phyloP scores from a whole-genome alignment of 75 land plant species.

The Selaginella tamariscina region DNA sequence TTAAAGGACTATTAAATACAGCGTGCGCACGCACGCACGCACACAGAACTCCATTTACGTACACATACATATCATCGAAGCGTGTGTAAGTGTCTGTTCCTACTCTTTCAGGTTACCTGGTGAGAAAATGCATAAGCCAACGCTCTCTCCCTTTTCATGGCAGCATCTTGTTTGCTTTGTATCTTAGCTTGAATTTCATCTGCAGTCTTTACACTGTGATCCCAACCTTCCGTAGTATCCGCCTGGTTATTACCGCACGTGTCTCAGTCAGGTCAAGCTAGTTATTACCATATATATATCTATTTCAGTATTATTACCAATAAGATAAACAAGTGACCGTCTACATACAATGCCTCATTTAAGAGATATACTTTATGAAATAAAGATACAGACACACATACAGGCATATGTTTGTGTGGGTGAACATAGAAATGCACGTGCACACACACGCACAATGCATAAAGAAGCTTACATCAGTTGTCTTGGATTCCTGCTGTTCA shows the following conservation, averaged over 20 bases:
- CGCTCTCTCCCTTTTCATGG: conserved; percentile 62
- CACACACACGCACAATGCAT: not conserved
- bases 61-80: too few relatives aligned
- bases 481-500: not conserved
- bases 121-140: conserved; percentile 78
- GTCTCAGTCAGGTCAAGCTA: conserved; percentile 30
- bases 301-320: not conserved
- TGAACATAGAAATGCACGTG: too few relatives aligned
- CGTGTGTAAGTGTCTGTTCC: too few relatives aligned
- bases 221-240: conserved; percentile 43
- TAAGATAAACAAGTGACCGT: not conserved
- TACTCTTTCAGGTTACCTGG: conserved; percentile 65
- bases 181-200: conserved; percentile 72
- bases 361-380: conserved; percentile 22
- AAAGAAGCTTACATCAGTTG: not conserved
- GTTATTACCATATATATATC: not conserved
- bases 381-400: not conserved
- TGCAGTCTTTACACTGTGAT: conserved; percentile 53
- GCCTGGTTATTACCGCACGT: too few relatives aligned
- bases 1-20: too few relatives aligned
- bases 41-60: too few relatives aligned
- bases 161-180: conserved; percentile 55
- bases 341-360: not conserved
- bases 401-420: too few relatives aligned
- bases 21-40: too few relatives aligned